Percentiles rank a stretch among this genome's conserved stretches.
These are phyloP conservation scores for Ogataea methanolica DNA, from an alignment of 805 yeast species.

Conservation along the genomic window DNA sequence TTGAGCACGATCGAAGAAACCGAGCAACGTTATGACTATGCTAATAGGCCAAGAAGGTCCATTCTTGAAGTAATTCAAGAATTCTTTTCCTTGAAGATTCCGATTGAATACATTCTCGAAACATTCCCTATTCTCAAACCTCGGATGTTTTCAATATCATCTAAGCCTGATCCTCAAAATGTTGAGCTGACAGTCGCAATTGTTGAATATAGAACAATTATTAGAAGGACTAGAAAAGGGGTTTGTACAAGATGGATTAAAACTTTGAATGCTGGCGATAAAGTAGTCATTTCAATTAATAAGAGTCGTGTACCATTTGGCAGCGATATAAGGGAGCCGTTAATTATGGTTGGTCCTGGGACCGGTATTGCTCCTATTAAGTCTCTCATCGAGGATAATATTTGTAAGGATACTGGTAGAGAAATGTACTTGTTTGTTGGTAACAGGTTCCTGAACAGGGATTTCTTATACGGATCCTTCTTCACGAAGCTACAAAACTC, in stretches of 20 bases:
- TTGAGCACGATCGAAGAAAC: slow-evolving; percentile 67
- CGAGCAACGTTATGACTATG: slow-evolving; percentile 83
- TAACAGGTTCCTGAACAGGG: slow-evolving; percentile 60
- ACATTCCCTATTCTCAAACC: slow-evolving; percentile 77
- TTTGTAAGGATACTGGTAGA: slow-evolving; percentile 18
- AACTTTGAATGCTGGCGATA: slow-evolving; percentile 41
- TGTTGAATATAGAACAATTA: slow-evolving; percentile 80
- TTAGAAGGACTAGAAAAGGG: slow-evolving; percentile 73
- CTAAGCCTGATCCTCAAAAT: slow-evolving; percentile 35
- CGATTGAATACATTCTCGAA: slow-evolving; percentile 71
- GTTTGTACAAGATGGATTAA: slow-evolving; percentile 77
- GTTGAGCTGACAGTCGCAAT: slow-evolving; percentile 77
- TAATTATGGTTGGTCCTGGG: slow-evolving; percentile 84
- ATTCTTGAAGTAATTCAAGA: slow-evolving; percentile 79
- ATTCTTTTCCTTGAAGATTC: slow-evolving; percentile 70
- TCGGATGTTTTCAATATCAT: slow-evolving; percentile 81
- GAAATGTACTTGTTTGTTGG: slow-evolving; percentile 66
- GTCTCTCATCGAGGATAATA: slow-evolving; percentile 48
- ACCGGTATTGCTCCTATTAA: slow-evolving; percentile 96
- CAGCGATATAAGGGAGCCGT: slow-evolving; percentile 32
- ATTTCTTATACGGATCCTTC: slow-evolving; percentile 56
- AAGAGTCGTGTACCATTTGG: slow-evolving; percentile 38
- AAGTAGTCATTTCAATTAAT: slow-evolving; percentile 48
- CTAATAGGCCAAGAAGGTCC: slow-evolving; percentile 89
- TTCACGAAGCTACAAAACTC: slow-evolving; percentile 39